Evolutionary conservation across 768 basidiomycete genomes (phyloP).

Genomic region (Infundibulicybe gibba): DNA sequence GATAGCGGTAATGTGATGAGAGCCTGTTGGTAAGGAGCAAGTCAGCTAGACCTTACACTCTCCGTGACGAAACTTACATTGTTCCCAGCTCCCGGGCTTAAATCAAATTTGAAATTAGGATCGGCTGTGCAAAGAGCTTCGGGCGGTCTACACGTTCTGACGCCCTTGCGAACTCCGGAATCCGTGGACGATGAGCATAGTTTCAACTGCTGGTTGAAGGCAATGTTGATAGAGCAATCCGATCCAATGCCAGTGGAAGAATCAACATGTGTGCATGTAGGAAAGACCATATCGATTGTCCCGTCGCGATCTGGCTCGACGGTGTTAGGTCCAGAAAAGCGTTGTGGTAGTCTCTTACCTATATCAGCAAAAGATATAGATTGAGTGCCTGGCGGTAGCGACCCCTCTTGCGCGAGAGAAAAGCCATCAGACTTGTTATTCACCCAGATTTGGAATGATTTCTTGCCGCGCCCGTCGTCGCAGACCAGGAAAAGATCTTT

Average conservation of each 20-base stretch:
- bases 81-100: conserved; percentile 47
- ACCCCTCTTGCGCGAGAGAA: conserved; percentile 58
- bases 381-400: conserved; percentile 74
- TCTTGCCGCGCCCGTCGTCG: conserved; percentile 51
- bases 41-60: not conserved
- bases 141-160: conserved; percentile 66
- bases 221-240: conserved; percentile 84
- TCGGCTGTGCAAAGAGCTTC: conserved; percentile 83
- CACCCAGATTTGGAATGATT: conserved; percentile 88
- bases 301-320: conserved; percentile 78
- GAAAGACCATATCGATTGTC: conserved; percentile 92
- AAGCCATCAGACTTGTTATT: conserved; percentile 82
- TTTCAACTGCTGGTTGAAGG: conserved; percentile 87
- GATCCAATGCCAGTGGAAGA: conserved; percentile 65
- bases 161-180: conserved; percentile 43
- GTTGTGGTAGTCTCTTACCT: conserved; percentile 42
- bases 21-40: conserved; percentile 36
- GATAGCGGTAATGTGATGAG: conserved; percentile 66
- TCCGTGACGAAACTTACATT: conserved; percentile 31
- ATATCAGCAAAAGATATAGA: conserved; percentile 88
- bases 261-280: conserved; percentile 76
- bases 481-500: conserved; percentile 90
- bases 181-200: conserved; percentile 65
- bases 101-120: conserved; percentile 72
- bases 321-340: conserved; percentile 1